These are phyloP conservation scores for Platanthera guangdongensis DNA, from an alignment of 106 monocot species.

Conservation along the genomic window DNA sequence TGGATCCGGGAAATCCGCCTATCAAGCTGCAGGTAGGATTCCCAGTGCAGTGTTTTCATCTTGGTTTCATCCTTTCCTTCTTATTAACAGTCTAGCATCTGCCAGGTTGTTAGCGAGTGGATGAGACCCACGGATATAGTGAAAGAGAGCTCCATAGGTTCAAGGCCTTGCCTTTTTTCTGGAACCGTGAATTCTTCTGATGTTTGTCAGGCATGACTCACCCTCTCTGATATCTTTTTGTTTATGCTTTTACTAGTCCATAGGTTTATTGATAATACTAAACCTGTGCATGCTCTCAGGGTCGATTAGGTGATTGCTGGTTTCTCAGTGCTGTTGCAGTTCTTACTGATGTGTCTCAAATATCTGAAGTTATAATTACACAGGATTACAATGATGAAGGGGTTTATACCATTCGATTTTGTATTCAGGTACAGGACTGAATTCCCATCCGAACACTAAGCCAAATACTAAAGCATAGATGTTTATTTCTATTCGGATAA, in stretches of 20 bases:
- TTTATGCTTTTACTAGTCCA: not conserved
- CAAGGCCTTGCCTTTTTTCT: conserved; percentile 83
- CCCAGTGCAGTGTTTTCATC: not conserved
- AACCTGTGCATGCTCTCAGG: conserved; percentile 37
- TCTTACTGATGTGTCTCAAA: conserved; percentile 79
- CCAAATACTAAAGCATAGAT: not conserved
- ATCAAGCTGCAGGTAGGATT: conserved; percentile 64
- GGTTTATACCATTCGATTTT: conserved; percentile 95
- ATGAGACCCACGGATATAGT: conserved; percentile 84
- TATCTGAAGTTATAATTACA: conserved; percentile 96
- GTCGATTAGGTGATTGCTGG: conserved; percentile 96
- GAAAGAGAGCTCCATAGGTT: conserved; percentile 44
- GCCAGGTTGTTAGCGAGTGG: conserved; percentile 95
- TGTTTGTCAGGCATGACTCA: conserved; percentile 82
- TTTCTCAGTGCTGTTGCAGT: conserved; percentile 99
- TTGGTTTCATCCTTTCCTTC: not conserved
- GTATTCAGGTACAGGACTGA: conserved; percentile 62
- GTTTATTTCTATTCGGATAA: no score
- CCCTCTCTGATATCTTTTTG: conserved; percentile 5
- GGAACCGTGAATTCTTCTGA: conserved; percentile 90
- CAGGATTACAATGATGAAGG: conserved; percentile 91
- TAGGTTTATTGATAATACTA: not conserved
- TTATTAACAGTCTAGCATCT: not conserved
- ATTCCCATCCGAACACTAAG: not conserved
- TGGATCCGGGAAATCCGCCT: conserved; percentile 82